These are phyloP conservation scores for Metarhizium album DNA, from an alignment of 2,329 filamentous ascomycete species.

Conservation along the genomic window DNA sequence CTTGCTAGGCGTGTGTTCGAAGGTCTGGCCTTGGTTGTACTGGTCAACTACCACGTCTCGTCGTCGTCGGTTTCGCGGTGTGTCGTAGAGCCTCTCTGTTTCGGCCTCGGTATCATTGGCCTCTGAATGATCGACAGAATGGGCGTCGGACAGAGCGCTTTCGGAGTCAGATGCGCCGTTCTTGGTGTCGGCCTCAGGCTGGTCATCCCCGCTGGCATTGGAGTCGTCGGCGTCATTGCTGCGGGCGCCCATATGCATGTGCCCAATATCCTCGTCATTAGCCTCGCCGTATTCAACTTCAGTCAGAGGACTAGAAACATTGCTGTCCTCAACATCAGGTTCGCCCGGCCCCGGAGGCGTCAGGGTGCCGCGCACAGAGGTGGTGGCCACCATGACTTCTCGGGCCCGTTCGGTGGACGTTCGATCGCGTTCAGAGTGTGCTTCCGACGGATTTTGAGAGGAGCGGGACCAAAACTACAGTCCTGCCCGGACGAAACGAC, in stretches of 20 bases:
- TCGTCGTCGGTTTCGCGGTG: constrained; percentile 58
- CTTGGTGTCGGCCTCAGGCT: constrained; percentile 11
- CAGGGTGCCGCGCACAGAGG: constrained; percentile 37
- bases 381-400: constrained; percentile 40
- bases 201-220: constrained; percentile 16
- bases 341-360: constrained; percentile 27
- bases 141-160: constrained; percentile 45
- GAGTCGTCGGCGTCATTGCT: constrained; percentile 19
- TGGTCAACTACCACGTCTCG: constrained; percentile 49
- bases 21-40: constrained; percentile 41
- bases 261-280: constrained; percentile 58
- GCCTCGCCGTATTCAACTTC: constrained; percentile 76
- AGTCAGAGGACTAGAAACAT: constrained; percentile 81
- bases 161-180: constrained; percentile 33
- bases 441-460: background rate
- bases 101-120: constrained; percentile 73
- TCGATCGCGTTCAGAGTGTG: constrained; percentile 6
- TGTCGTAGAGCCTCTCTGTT: constrained; percentile 84
- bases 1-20: constrained; percentile 67
- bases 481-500: background rate
- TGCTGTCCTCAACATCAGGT: constrained; percentile 51
- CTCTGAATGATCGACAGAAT: constrained; percentile 27
- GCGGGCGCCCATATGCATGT: constrained; percentile 36
- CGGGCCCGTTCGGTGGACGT: constrained; percentile 9
- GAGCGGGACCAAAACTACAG: background rate